Base-by-base conservation (phyloP, 306 rosid species). In the Lathyrus tuberosus region DNA sequence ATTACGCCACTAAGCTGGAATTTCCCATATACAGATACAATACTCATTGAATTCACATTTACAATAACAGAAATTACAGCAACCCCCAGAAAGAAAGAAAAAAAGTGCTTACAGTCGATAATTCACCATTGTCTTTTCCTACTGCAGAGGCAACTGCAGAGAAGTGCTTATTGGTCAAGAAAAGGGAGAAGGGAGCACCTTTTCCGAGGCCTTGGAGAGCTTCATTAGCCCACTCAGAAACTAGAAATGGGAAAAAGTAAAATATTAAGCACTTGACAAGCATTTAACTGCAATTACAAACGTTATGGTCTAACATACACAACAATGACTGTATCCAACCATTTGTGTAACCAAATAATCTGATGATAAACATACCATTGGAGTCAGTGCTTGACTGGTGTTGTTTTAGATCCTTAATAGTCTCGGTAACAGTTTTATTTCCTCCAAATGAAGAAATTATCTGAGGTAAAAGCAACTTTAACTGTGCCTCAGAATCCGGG, bases 131-230 rank as follows among this genome's bases (percentile, higher is more conserved):
- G 66, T 57, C 72, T 63, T 80, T 78, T 66, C 85, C 95, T 11
- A 75, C 66, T 6, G 97, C 95, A 73, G 89, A 83, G 15, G 95
- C 95, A 71, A 95, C 96, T 52, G 54, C 73, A 58, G 97, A 79
- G 85, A 91, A 95, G 81, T 95, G 60, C 67, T 80, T 87, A 43
- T 86, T 84, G 24, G 99, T 95, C 84, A 91, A 82, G 63, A 65
- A 76, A 80, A 91, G 97, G 22, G 99, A 91, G 86, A 94, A 94
- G 6, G 99, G 99, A 60, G 96, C 95, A 56, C 97, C 97, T 80
- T 89, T 94, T 64, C 83, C 88, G 28, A 94, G 81, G 69, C 96
- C 95, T 80, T 87, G 95, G 75, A 94, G 96, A 74, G 96, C 95
- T 78, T 94, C 99, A 69, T 82, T 80, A 26, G 99, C 99, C 97